phyloP scores from a whole-genome alignment of 305 asterid genomes.

The Fraxinus nigra region DNA sequence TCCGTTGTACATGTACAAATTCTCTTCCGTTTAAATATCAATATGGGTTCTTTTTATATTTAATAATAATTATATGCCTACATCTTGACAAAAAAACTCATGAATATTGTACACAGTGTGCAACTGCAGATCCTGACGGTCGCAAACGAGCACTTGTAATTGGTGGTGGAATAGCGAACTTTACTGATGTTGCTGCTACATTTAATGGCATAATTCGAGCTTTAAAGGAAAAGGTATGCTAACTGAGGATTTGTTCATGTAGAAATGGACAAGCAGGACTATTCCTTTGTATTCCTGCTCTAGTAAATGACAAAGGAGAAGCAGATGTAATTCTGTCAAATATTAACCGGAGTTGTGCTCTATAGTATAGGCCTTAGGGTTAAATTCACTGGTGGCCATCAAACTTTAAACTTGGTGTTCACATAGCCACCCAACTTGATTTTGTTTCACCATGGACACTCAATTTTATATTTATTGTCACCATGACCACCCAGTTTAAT shows the following conservation, averaged over 20 bases:
- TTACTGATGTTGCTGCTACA: slow-evolving; percentile 95
- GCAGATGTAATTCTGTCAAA: background rate
- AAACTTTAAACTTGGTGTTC: too few species aligned
- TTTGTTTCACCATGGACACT: too few species aligned
- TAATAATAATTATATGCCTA: background rate
- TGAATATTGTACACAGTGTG: slow-evolving; percentile 54
- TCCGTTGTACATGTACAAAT: background rate
- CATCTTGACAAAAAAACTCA: background rate
- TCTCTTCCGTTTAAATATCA: background rate
- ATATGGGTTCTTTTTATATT: background rate
- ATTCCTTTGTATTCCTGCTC: background rate
- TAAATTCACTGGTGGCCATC: too few species aligned
- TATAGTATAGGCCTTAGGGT: background rate
- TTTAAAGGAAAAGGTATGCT: slow-evolving; percentile 69
- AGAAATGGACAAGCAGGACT: background rate
- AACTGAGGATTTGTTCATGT: background rate
- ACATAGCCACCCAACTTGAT: too few species aligned
- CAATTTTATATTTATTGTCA: too few species aligned
- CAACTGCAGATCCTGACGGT: slow-evolving; percentile 92
- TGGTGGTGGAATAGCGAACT: slow-evolving; percentile 97
- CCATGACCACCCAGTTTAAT: too few species aligned
- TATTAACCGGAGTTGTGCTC: background rate
- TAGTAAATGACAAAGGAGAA: background rate
- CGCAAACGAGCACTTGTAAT: slow-evolving; percentile 85
- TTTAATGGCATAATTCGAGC: slow-evolving; percentile 93